Base-by-base conservation (phyloP, 345 rosid genomes). In the Ceriops decandra region DNA sequence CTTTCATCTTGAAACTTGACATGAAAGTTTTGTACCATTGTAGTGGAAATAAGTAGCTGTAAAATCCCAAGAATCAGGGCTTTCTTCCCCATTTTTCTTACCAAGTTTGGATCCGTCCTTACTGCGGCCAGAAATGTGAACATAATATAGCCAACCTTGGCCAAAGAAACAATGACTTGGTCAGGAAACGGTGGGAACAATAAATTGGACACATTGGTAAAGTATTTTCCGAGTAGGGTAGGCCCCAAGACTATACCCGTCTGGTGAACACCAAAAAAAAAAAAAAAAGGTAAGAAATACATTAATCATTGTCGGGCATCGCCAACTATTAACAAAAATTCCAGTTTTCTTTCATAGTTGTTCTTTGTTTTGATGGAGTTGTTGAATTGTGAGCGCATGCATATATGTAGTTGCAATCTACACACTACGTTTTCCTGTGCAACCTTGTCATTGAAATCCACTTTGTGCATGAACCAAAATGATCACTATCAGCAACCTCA, bases 191-290 rank as follows among this genome's bases (percentile, higher is more conserved):
- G 42, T 9, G 82, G 68, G 75, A 81, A 81, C 30, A 81, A 6
- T 35, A 33, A 1, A 0, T 20, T 9, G 17, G 71, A 57, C 42
- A 27, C 27, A 1, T 31, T 20, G 11, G 72, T 62, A 54, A 24
- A 71, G 49, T 33, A 68, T 21, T 24, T 32, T 10, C 72, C 77
- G 49, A 78, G 57, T 1, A 72, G 19, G 1, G 71, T 62, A 32
- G 73, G 74, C 28, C 82, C 85, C 31, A 82, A 28, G 47, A 82
- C 33, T 0, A 78, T 0, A 6, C 85, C 82, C 17, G 82, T 51
- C 78, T 82, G 75, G 24, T 8, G n/a, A 21, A 6, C 68, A 47
- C 19, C 3, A 5, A 20, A 66, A 3, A 54, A 10, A 7, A 22
- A 22, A 22, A 53, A 24, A n/a, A 6, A 53, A 2, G 27, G 24